Evolutionary conservation across 2,329 filamentous ascomycete species (phyloP).

Genomic region (Clonostachys chloroleuca): DNA sequence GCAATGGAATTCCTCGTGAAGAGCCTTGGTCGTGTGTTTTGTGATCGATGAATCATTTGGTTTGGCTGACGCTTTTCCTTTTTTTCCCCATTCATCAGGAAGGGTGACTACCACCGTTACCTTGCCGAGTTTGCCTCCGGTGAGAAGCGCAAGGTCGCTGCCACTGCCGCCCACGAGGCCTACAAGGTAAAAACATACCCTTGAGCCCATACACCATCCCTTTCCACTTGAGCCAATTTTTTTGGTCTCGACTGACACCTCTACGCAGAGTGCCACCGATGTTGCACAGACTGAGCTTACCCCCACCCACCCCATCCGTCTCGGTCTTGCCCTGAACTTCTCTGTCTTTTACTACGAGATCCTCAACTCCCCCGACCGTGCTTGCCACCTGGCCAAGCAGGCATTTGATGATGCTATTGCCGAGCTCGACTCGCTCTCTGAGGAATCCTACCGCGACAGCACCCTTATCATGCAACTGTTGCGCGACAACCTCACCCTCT

Average conservation of each 20-base stretch:
- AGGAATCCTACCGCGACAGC: slow-evolving; percentile 98
- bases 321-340: slow-evolving; percentile 97
- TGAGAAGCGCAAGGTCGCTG: slow-evolving; percentile 86
- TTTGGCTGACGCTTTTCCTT: too few species aligned
- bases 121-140: slow-evolving; percentile 89
- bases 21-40: neutral
- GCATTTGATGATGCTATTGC: slow-evolving; percentile 98
- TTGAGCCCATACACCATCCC: neutral
- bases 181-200: slow-evolving; percentile 73
- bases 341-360: slow-evolving; percentile 99
- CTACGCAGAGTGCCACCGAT: slow-evolving; percentile 81
- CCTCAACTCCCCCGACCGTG: slow-evolving; percentile 93
- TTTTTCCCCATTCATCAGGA: slow-evolving; percentile 48
- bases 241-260: neutral
- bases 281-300: slow-evolving; percentile 97
- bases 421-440: slow-evolving; percentile 94
- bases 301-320: slow-evolving; percentile 95
- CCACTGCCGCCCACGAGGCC: slow-evolving; percentile 84
- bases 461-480: slow-evolving; percentile 99
- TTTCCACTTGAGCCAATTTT: neutral
- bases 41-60: neutral
- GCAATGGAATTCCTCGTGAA: neutral
- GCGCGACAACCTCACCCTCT: slow-evolving; percentile 96
- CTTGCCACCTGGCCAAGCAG: slow-evolving; percentile 98
- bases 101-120: slow-evolving; percentile 96